Evolutionary conservation across 78 protist genomes (phyloP).

Genomic region (Tieghemostelium lacteum): DNA sequence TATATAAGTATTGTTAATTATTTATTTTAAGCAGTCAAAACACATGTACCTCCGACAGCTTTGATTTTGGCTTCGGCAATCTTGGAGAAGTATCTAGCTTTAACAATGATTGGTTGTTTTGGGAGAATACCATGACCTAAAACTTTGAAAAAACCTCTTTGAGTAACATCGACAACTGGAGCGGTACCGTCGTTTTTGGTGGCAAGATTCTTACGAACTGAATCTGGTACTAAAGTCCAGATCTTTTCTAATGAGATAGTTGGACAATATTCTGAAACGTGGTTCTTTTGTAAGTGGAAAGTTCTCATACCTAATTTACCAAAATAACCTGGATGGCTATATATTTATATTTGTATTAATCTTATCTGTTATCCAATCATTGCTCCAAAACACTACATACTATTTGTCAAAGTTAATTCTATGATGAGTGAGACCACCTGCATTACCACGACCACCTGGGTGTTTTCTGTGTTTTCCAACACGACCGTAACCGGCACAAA

Average conservation of each 20-base stretch:
- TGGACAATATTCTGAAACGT: conserved; percentile 92
- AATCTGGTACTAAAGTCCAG: conserved; percentile 94
- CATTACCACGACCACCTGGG: conserved; percentile 99
- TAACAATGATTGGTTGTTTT: conserved; percentile 96
- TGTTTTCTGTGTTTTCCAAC: conserved; percentile 99
- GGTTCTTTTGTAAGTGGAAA: conserved; percentile 92
- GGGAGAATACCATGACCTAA: conserved; percentile 99
- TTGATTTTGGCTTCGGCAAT: conserved; percentile 98
- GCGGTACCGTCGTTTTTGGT: conserved; percentile 79
- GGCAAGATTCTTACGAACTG: conserved; percentile 57
- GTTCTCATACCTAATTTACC: conserved; percentile 99
- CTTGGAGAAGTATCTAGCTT: conserved; percentile 96
- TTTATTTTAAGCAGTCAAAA: conserved; percentile 91
- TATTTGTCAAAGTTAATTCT: conserved; percentile 96
- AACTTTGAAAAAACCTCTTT: conserved; percentile 95
- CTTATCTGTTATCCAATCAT: neutral
- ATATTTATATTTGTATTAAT: neutral
- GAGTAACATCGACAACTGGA: conserved; percentile 98
- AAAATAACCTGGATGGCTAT: conserved; percentile 99
- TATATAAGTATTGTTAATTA: neutral
- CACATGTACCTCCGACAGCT: conserved; percentile 98
- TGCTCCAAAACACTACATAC: conserved; percentile 11
- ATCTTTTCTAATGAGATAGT: conserved; percentile 96
- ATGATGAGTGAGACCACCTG: conserved; percentile 99
- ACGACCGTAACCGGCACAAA: conserved; percentile 87